A percentile compares a stretch with the other conserved stretches of the same genome.
These are phyloP conservation scores for Solanum chilense DNA, from an alignment of 257 asterid genomes.

Conservation along the genomic window DNA sequence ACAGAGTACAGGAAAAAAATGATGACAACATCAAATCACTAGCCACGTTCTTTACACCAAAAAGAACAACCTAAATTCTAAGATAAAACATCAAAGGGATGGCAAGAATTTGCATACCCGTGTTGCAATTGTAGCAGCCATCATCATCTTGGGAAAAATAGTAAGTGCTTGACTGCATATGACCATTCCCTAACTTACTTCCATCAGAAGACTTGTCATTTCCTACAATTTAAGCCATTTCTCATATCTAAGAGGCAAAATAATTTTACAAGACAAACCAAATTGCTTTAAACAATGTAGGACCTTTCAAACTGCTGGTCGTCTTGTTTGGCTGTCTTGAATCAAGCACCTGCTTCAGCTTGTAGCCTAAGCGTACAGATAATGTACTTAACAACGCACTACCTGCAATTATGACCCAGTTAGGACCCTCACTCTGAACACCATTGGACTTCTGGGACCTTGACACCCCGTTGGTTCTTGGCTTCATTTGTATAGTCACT, in stretches of 20 bases:
- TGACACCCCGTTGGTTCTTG: conserved; percentile 32
- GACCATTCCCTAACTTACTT: conserved; percentile 41
- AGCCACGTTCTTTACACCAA: not conserved
- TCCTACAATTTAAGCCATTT: conserved; percentile 31
- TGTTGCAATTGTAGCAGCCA: conserved; percentile 36
- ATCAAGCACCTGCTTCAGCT: conserved; percentile 70
- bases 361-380: conserved; percentile 70
- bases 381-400: conserved; percentile 70
- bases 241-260: conserved; percentile 6
- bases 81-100: not conserved
- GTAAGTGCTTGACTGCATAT: conserved; percentile 36
- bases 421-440: conserved; percentile 52
- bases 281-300: not conserved
- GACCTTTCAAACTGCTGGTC: conserved; percentile 43
- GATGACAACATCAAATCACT: not conserved
- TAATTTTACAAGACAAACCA: not conserved
- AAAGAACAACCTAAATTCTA: not conserved
- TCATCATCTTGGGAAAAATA: conserved; percentile 41
- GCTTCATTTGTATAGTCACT: conserved; percentile 34
- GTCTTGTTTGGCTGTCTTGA: conserved; percentile 31
- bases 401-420: conserved; percentile 80
- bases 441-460: conserved; percentile 30
- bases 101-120: conserved; percentile 23
- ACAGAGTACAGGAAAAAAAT: not conserved
- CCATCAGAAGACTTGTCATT: conserved; percentile 33